Conservation (phyloP, 805 yeast genomes). For the Naumovozyma baii region DNA sequence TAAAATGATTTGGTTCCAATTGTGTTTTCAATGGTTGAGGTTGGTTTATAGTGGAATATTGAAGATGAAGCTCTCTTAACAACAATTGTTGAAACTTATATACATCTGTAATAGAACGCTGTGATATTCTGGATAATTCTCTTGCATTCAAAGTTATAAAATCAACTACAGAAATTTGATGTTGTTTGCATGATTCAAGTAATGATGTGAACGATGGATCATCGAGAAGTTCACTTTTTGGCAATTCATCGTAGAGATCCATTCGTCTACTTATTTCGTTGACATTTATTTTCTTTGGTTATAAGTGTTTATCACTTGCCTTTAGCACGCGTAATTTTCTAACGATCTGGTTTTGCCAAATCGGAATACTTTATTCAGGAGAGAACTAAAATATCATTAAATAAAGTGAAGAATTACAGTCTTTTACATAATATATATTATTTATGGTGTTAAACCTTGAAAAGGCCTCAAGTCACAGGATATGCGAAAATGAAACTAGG, state of each 20-base stretch:
- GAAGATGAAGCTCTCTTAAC: slow-evolving; percentile 12
- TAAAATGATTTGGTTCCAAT: slow-evolving; percentile 22
- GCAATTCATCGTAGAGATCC: slow-evolving; percentile 37
- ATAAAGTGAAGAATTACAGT: too few relatives aligned
- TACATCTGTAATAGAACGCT: slow-evolving; percentile 30
- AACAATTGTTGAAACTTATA: slow-evolving; percentile 16
- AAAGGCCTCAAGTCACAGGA: too few relatives aligned
- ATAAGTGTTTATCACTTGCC: too few relatives aligned
- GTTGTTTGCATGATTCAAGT: slow-evolving; percentile 20
- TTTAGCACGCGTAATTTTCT: too few relatives aligned
- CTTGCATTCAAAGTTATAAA: slow-evolving; percentile 32
- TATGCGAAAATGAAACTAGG: background rate
- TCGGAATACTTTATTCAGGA: too few relatives aligned
- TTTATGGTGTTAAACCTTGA: too few relatives aligned
- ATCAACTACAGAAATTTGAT: slow-evolving; percentile 34
- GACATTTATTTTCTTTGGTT: too few relatives aligned
- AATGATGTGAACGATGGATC: slow-evolving; percentile 27
- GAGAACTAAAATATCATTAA: too few relatives aligned
- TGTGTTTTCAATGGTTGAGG: background rate
- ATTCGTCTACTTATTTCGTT: slow-evolving; percentile 18
- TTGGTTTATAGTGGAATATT: slow-evolving; percentile 5
- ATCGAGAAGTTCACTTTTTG: slow-evolving; percentile 29
- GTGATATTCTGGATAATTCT: slow-evolving; percentile 28
- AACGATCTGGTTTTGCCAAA: too few relatives aligned
- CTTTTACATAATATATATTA: too few relatives aligned